These are phyloP conservation scores for Drechslera avenae DNA, from an alignment of 2,329 filamentous ascomycete genomes.

Conservation along the genomic window DNA sequence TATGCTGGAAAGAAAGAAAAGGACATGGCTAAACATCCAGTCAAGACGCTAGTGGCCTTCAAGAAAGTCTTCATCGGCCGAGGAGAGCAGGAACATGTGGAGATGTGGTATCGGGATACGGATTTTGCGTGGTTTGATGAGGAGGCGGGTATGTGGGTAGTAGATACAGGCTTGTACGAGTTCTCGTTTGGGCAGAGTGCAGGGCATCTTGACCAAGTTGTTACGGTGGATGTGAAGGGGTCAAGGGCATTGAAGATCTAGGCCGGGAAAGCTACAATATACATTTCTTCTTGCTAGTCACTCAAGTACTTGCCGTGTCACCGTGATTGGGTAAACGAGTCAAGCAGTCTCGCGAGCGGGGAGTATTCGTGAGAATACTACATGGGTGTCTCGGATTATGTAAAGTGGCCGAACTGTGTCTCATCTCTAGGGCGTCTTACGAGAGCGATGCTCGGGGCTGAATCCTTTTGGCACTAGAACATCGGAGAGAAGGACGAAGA, in stretches of 20 bases:
- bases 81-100: constrained; percentile 62
- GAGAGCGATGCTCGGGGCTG: too few relatives aligned
- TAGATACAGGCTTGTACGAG: constrained; percentile 39
- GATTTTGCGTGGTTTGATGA: constrained; percentile 45
- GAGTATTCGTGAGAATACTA: too few relatives aligned
- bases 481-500: too few relatives aligned
- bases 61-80: constrained; percentile 65
- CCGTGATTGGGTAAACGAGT: too few relatives aligned
- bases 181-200: constrained; percentile 43
- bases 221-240: constrained; percentile 29
- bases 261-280: neutral
- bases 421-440: too few relatives aligned
- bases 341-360: too few relatives aligned
- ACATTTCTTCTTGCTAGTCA: neutral
- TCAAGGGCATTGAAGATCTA: constrained; percentile 25
- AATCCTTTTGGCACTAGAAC: too few relatives aligned
- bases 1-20: constrained; percentile 60
- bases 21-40: constrained; percentile 54
- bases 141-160: constrained; percentile 30
- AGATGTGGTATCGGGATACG: constrained; percentile 49
- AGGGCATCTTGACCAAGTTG: constrained; percentile 30
- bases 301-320: too few relatives aligned
- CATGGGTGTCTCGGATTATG: too few relatives aligned
- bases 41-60: constrained; percentile 72
- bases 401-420: too few relatives aligned